Evolutionary conservation across 306 rosid species (phyloP), one percentile per base, ranked within the genome.

Genomic region (Casuarina cunninghamiana): DNA sequence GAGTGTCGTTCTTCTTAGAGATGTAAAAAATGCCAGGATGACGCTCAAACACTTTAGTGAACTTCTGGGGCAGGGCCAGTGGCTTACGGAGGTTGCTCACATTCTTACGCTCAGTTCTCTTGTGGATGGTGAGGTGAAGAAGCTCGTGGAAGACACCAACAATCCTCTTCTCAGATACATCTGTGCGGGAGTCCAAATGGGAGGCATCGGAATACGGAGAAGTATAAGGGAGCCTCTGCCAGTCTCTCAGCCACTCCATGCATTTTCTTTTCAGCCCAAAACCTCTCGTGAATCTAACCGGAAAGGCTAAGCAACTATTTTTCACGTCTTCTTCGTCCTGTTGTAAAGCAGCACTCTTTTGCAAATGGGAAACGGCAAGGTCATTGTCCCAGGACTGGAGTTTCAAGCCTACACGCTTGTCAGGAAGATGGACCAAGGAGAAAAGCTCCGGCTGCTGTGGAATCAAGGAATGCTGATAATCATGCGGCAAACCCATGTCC

Each of bases 131-230:
- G 39, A 94, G 92, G 81, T 92, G 97, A 79, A 94, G 95, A 72
- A 92, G 92, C 80, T 94, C 97, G 9, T 89, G 97, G 79, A 94
- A 94, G 69, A 92, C 98, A 75, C 95, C 98, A n/a, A 92, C 97
- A 63, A 84, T 76, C 83, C 97, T 90, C 82, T 94, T 94, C 92
- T 94, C 98, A 1, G 93, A 90, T 58, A 66, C 87, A 87, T 94
- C 96, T 1, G 97, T 94, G 45, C 98, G 91, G 46, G 91, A 84
- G 87, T 94, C 97, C 89, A 94, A 80, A 82, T 89, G 88, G 66
- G 93, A 89, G 49, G 92, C 82, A 77, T 84, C 82, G 5, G 62
- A 37, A 72, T 92, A 89, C 4, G 98, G 97, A 45, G 95, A 89
- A 69, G 93, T 88, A 50, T 90, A 94, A n/a, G 97, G 98, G 49